These are phyloP conservation scores for Saccharomycodes ludwigii DNA, from an alignment of 805 yeast species.

Conservation along the genomic window DNA sequence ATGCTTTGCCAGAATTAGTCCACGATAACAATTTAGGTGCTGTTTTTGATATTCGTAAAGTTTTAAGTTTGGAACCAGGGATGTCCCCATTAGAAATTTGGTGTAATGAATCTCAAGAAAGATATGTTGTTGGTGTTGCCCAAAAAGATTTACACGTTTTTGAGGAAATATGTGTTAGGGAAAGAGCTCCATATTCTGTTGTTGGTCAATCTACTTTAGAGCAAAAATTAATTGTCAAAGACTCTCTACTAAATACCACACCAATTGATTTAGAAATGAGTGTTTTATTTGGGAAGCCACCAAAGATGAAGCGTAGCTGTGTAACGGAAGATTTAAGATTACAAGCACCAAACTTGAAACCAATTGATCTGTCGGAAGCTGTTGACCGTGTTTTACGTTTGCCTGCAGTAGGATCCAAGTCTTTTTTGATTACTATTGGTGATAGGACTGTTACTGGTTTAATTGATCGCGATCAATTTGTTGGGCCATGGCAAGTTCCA, in stretches of 20 bases:
- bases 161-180: conserved; percentile 77
- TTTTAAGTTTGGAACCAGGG: conserved; percentile 86
- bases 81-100: conserved; percentile 99
- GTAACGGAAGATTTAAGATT: conserved; percentile 46
- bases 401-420: conserved; percentile 92
- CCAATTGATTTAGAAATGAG: conserved; percentile 97
- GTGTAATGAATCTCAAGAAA: conserved; percentile 99
- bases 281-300: conserved; percentile 91
- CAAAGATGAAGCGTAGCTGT: conserved; percentile 79
- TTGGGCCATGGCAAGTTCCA: conserved; percentile 99
- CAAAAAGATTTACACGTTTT: conserved; percentile 63
- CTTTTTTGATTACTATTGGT: conserved; percentile 93
- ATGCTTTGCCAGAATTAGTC: conserved; percentile 93
- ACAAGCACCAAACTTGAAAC: conserved; percentile 23
- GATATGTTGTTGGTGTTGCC: conserved; percentile 89
- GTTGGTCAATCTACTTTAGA: conserved; percentile 91
- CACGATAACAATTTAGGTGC: conserved; percentile 97
- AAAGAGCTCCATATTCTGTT: conserved; percentile 91
- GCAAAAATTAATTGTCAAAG: conserved; percentile 70
- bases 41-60: conserved; percentile 76
- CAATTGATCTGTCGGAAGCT: conserved; percentile 44
- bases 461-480: conserved; percentile 95
- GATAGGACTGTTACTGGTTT: conserved; percentile 96
- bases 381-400: conserved; percentile 70
- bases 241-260: conserved; percentile 59